Conservation (phyloP, 805 yeast genomes). For the Ogataea angusta region DNA sequence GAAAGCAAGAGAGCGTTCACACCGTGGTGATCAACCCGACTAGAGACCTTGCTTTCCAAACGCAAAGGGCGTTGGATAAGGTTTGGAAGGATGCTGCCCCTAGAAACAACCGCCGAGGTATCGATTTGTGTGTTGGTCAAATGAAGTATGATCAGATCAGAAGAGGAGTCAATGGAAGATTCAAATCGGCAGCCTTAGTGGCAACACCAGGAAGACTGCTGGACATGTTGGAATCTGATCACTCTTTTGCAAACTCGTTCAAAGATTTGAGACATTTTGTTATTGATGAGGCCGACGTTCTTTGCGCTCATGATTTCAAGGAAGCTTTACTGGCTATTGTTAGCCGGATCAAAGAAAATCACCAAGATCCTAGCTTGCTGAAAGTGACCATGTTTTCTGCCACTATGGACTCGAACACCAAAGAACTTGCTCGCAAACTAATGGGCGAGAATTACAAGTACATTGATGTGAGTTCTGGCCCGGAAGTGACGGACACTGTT, state of each 20-base stretch:
- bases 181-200: slow-evolving; percentile 61
- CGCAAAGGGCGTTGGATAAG: slow-evolving; percentile 58
- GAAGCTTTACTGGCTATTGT: slow-evolving; percentile 61
- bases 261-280: slow-evolving; percentile 58
- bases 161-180: slow-evolving; percentile 24
- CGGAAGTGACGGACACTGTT: slow-evolving; percentile 68
- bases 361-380: slow-evolving; percentile 35
- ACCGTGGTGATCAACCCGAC: slow-evolving; percentile 83
- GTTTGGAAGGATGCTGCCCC: slow-evolving; percentile 31
- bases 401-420: slow-evolving; percentile 70
- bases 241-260: slow-evolving; percentile 45
- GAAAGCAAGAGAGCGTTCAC: slow-evolving; percentile 38
- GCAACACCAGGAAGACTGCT: slow-evolving; percentile 88
- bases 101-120: slow-evolving; percentile 24
- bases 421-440: slow-evolving; percentile 56
- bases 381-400: slow-evolving; percentile 85
- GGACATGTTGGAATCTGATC: slow-evolving; percentile 52
- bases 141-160: slow-evolving; percentile 34
- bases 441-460: slow-evolving; percentile 52
- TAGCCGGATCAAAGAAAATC: slow-evolving; percentile 36
- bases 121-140: slow-evolving; percentile 69
- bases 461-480: slow-evolving; percentile 74
- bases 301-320: slow-evolving; percentile 78
- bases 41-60: slow-evolving; percentile 86
- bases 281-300: slow-evolving; percentile 89